These are phyloP conservation scores for Corylus americana DNA, from an alignment of 306 rosid genomes.

Conservation along the genomic window DNA sequence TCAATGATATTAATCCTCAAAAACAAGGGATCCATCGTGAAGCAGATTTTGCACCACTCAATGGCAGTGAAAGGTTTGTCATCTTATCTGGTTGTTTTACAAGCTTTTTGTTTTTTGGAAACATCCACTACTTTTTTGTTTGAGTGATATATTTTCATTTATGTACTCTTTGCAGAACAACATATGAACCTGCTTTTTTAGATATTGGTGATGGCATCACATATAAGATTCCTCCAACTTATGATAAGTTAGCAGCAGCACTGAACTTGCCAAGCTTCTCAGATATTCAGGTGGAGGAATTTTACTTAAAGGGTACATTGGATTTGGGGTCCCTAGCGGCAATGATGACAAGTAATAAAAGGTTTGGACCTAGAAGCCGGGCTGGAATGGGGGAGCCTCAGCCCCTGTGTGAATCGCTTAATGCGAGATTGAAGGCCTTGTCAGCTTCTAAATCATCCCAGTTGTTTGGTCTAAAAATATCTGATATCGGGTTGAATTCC, in stretches of 20 bases:
- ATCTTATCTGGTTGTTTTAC: constrained; percentile 31
- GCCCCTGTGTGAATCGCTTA: constrained; percentile 78
- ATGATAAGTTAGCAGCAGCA: constrained; percentile 70
- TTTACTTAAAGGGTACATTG: constrained; percentile 85
- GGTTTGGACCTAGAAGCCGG: constrained; percentile 56
- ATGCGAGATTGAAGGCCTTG: constrained; percentile 65
- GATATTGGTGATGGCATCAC: constrained; percentile 86
- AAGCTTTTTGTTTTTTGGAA: constrained; percentile 1
- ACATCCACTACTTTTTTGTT: constrained; percentile 3
- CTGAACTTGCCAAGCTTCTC: constrained; percentile 83
- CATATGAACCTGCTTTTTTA: constrained; percentile 81
- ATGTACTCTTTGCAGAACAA: constrained; percentile 53
- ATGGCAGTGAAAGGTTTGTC: constrained; percentile 62
- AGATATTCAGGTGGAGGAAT: constrained; percentile 79
- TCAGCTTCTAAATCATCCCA: constrained; percentile 64
- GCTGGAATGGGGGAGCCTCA: constrained; percentile 84
- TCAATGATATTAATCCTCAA: constrained; percentile 50
- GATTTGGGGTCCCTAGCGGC: constrained; percentile 95
- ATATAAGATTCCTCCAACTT: constrained; percentile 85
- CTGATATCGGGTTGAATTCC: constrained; percentile 69
- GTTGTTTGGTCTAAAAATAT: constrained; percentile 72
- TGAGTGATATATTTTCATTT: constrained; percentile 15
- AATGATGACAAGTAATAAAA: constrained; percentile 85
- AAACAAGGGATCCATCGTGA: constrained; percentile 59
- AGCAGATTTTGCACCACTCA: constrained; percentile 39